Evolutionary conservation across 768 basidiomycete species (phyloP).

Genomic region (Tulasnella sp.): DNA sequence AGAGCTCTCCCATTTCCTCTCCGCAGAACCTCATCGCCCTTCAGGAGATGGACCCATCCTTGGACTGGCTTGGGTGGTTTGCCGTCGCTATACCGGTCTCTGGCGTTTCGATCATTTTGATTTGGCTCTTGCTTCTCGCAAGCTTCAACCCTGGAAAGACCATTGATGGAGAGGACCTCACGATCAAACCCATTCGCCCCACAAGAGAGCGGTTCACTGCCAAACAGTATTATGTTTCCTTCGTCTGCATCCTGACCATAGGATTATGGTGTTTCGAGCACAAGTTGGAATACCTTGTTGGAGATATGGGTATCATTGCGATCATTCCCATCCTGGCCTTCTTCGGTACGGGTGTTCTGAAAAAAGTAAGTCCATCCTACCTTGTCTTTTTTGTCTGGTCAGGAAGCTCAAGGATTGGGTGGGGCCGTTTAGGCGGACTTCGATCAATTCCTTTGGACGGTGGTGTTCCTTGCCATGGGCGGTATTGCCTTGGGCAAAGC

Average conservation of each 20-base stretch:
- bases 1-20: slow-evolving; percentile 95
- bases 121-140: slow-evolving; percentile 84
- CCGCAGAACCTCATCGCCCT: slow-evolving; percentile 96
- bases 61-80: slow-evolving; percentile 94
- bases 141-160: slow-evolving; percentile 72
- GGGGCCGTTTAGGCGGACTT: slow-evolving; percentile 72
- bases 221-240: slow-evolving; percentile 87
- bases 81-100: slow-evolving; percentile 91
- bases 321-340: slow-evolving; percentile 90
- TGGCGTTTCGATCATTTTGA: slow-evolving; percentile 74
- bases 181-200: slow-evolving; percentile 80
- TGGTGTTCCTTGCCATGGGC: slow-evolving; percentile 96
- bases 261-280: slow-evolving; percentile 86
- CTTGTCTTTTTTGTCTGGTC: background rate
- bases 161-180: slow-evolving; percentile 70
- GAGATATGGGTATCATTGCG: slow-evolving; percentile 98
- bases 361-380: slow-evolving; percentile 63
- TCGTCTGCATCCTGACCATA: slow-evolving; percentile 82
- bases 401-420: background rate
- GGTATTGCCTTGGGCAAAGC: slow-evolving; percentile 95
- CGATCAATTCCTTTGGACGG: slow-evolving; percentile 90
- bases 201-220: slow-evolving; percentile 74
- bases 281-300: slow-evolving; percentile 66
- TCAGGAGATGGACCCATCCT: slow-evolving; percentile 72
- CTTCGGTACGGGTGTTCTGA: slow-evolving; percentile 88